Conservation (phyloP, 1,139 yeast species). For the Saccharomycopsis phalli region DNA sequence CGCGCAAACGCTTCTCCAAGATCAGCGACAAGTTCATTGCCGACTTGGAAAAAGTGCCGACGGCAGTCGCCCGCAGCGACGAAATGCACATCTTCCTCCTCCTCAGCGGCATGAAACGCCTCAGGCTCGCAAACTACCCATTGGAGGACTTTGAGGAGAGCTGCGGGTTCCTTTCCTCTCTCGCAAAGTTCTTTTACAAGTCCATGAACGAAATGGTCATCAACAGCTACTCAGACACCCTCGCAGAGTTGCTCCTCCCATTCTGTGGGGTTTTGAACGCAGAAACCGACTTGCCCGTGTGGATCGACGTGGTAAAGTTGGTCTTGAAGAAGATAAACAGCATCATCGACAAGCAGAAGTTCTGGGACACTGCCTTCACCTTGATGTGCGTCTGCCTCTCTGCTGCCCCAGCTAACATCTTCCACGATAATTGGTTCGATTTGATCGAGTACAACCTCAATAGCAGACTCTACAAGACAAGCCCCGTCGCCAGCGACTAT, state of each 20-base stretch:
- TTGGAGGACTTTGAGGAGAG: conserved; percentile 86
- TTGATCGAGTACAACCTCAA: conserved; percentile 44
- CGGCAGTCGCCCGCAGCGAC: conserved; percentile 34
- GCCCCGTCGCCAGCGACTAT: conserved; percentile 25
- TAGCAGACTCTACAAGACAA: conserved; percentile 34
- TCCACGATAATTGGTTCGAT: conserved; percentile 65
- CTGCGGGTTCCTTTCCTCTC: conserved; percentile 77
- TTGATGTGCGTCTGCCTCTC: conserved; percentile 67
- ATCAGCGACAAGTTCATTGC: conserved; percentile 93
- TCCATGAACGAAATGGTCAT: conserved; percentile 58
- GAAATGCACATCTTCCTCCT: conserved; percentile 70
- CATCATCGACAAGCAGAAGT: conserved; percentile 38
- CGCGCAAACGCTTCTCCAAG: conserved; percentile 68
- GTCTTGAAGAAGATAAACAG: conserved; percentile 47
- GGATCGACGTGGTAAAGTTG: conserved; percentile 73
- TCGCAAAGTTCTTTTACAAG: conserved; percentile 70
- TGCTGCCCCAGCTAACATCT: conserved; percentile 73
- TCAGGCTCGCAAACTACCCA: conserved; percentile 74
- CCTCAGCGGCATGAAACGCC: conserved; percentile 84
- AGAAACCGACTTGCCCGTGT: conserved; percentile 90
- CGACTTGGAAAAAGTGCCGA: conserved; percentile 75
- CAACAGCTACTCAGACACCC: conserved; percentile 78
- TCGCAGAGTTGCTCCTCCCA: conserved; percentile 66
- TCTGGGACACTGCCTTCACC: conserved; percentile 68
- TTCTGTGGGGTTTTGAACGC: conserved; percentile 83